Evolutionary conservation across 2,329 filamentous ascomycete genomes (phyloP), one percentile per base, ranked within the genome.

Genomic region (Penicillium sp.): DNA sequence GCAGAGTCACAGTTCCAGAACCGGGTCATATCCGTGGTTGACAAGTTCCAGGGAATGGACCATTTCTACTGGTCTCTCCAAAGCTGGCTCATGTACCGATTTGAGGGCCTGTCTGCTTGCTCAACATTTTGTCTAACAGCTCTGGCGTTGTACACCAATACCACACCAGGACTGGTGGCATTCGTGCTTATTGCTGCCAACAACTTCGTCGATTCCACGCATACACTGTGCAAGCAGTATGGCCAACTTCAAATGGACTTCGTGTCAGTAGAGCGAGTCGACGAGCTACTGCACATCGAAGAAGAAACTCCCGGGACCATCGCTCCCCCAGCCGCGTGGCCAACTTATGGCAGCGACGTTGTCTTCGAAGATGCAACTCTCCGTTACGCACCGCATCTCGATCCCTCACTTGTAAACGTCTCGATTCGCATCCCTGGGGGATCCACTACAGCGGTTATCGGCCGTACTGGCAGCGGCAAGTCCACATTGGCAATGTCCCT

Each of bases 31-130:
- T 77, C 81, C 2, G 91, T 91, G 0, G 91, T 91, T 0, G 91
- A 96, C 67, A 86, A 86, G 18, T 96, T 96, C 68, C 92, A 96
- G 70, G 91, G 91, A 68, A 94, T 96, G 82, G 92, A 97, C 65
- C 92, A 97, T 70, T 96, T 96, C 75, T 96, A 95, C 75, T 96
- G 91, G 88, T 89, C 86, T 55, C 80, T 95, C 41, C 90, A 95
- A 61, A 85, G 86, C 8, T 96, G 91, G 91, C 79, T 96, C 3
- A 86, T 86, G 69, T 91, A 88, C 65, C 85, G 91, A 13, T 93
- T 94, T 53, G 87, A 90, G 62, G 72, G 79, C 9, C 74, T 92
- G 6, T 90, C 90, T 0, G 88, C 88, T 0, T 69, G 83, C 4
- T 90, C 90, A 8, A 91, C 89, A 0, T 88, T 93, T 55, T 74